A percentile compares a stretch with the other conserved stretches of the same genome.
Conservation (phyloP, 257 asterid species). For the Agastache rugosa region DNA sequence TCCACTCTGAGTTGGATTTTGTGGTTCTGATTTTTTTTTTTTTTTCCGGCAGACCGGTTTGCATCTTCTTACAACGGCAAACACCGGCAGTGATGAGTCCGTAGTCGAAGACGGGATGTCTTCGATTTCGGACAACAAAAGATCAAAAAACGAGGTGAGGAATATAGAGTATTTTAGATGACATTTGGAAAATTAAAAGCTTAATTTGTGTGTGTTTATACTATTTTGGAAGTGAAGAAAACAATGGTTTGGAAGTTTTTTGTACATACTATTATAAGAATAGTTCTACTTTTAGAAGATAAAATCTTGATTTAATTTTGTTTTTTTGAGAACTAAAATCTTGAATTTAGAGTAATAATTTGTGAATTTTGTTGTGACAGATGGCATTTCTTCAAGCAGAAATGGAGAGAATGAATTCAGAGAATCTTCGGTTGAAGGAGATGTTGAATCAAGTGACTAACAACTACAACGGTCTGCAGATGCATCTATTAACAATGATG, state of each 20-base stretch:
- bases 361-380: conserved; percentile 31
- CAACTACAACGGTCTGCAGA: conserved; percentile 56
- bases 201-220: no score
- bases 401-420: conserved; percentile 60
- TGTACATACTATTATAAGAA: no score
- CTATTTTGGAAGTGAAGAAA: no score
- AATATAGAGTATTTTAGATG: not conserved
- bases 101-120: conserved; percentile 58
- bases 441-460: conserved; percentile 52
- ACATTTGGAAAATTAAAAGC: no score
- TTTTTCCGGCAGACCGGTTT: conserved; percentile 61
- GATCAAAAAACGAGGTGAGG: conserved; percentile 65
- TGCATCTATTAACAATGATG: conserved; percentile 60
- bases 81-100: conserved; percentile 68
- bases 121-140: conserved; percentile 52
- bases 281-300: not conserved
- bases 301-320: not conserved
- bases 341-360: not conserved
- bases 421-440: conserved; percentile 58
- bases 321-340: no score
- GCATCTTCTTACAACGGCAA: conserved; percentile 74
- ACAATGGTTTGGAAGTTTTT: no score
- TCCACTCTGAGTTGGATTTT: not conserved
- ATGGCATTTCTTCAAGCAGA: conserved; percentile 63
- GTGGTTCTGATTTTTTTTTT: not conserved